Percentiles rank a stretch among this genome's conserved stretches.
phyloP scores from a whole-genome alignment of 768 basidiomycete genomes.

The Pleurotus tuber-regium region DNA sequence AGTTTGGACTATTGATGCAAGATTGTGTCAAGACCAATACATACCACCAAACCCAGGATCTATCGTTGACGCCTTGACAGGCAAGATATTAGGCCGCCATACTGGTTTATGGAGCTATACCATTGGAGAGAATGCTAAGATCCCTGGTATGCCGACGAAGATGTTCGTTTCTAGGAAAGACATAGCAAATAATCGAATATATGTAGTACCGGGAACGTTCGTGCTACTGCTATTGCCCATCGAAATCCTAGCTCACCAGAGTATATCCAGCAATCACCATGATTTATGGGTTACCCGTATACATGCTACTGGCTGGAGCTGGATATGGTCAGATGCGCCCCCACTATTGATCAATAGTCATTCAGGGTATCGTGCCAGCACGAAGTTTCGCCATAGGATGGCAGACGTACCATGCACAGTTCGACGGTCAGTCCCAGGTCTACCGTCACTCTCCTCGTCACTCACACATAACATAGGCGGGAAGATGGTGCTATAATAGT shows the following conservation, averaged over 20 bases:
- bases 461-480: conserved; percentile 19
- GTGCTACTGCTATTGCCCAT: conserved; percentile 17
- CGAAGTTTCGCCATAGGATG: conserved; percentile 77
- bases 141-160: conserved; percentile 57
- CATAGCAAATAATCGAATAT: conserved; percentile 55
- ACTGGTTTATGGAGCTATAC: conserved; percentile 83
- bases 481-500: conserved; percentile 35
- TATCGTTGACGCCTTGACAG: conserved; percentile 58
- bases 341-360: conserved; percentile 42
- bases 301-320: conserved; percentile 52
- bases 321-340: conserved; percentile 72
- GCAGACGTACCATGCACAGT: conserved; percentile 49
- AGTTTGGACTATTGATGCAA: background rate
- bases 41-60: conserved; percentile 66
- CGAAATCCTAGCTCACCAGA: background rate
- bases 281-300: conserved; percentile 44
- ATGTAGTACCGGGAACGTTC: conserved; percentile 73
- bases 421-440: conserved; percentile 36
- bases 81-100: conserved; percentile 58
- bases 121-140: conserved; percentile 74
- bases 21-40: conserved; percentile 65
- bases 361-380: conserved; percentile 44
- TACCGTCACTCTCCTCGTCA: background rate
- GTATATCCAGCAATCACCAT: conserved; percentile 51
- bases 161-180: conserved; percentile 81